Evolutionary conservation across 1,284 basidiomycete genomes (phyloP).

Genomic region (Mycena sp.): DNA sequence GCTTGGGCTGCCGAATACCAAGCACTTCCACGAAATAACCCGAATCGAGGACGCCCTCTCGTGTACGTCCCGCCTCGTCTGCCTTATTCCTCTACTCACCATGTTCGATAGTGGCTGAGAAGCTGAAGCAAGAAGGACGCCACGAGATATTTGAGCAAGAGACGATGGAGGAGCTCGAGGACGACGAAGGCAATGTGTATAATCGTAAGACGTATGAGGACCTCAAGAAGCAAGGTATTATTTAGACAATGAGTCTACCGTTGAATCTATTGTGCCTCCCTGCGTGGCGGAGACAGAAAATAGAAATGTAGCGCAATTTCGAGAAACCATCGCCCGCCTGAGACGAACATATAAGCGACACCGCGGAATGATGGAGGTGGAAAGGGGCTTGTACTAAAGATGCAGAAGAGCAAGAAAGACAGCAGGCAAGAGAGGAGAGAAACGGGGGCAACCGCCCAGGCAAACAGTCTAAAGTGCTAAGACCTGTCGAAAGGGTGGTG

Average conservation of each 20-base stretch:
- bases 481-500: no score
- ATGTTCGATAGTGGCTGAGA: slow-evolving; percentile 84
- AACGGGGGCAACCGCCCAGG: no score
- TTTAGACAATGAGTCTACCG: slow-evolving; percentile 53
- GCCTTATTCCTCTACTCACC: neutral
- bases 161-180: slow-evolving; percentile 96
- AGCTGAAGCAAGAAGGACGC: slow-evolving; percentile 92
- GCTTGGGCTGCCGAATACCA: slow-evolving; percentile 96
- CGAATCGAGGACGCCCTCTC: slow-evolving; percentile 96
- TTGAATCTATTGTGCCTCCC: slow-evolving; percentile 26
- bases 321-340: no score
- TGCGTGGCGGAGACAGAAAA: slow-evolving; percentile 10
- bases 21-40: slow-evolving; percentile 99
- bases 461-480: no score
- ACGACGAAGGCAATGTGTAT: slow-evolving; percentile 97
- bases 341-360: no score
- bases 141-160: slow-evolving; percentile 92
- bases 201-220: slow-evolving; percentile 92
- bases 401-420: no score
- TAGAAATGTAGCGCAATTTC: no score
- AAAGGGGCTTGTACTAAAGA: no score
- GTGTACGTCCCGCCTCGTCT: slow-evolving; percentile 59
- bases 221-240: slow-evolving; percentile 90
- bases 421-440: no score
- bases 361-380: no score